Evolutionary conservation across 495 filamentous ascomycete species (phyloP), one percentile per base, ranked within the genome.

Genomic region (Penicillium subrubescens): DNA sequence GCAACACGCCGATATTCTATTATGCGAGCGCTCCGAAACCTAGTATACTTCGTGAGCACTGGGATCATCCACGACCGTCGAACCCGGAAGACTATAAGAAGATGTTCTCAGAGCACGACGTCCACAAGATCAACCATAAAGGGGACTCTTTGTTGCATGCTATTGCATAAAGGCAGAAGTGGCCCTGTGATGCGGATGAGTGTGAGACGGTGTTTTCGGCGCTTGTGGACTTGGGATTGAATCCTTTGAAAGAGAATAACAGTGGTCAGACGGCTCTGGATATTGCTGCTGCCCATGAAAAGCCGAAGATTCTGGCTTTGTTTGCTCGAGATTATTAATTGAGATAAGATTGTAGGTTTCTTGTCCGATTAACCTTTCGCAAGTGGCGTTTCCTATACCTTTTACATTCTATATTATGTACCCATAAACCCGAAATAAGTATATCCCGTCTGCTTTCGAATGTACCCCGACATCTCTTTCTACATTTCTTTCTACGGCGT

Each of bases 231-330:
- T 19, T 19, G 41, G 41, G 41, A 19, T 14, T 44, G 41, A 44
- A 17, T n/a, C 41, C 41, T n/a, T 44, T 8, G 6, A 44, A 21
- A 19, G n/a, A 50, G 35, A 57, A 57, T 23, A 57, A 8, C 15
- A 33, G 29, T 14, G 44, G 58, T 3, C 25, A 60, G 15, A 71
- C 58, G n/a, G 55, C 57, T 5, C 57, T 71, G 59, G 68, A 68
- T 59, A 52, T 68, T 14, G 65, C 68, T 41, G 58, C 59, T 25
- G 59, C 58, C 25, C 64, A 51, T 35, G 62, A 41, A 23, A 61
- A 62, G 55, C 35, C 44, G 25, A 25, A 62, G 23, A 68, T 65
- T 35, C 27, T 65, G 27, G 59, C 34, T 19, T 48, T 68, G 14
- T 68, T 65, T 65, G 59, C 66, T 14, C 59, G 59, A 17, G 34